Conservation (phyloP, 2,329 filamentous ascomycete genomes). For the Cladosporium sp. region DNA sequence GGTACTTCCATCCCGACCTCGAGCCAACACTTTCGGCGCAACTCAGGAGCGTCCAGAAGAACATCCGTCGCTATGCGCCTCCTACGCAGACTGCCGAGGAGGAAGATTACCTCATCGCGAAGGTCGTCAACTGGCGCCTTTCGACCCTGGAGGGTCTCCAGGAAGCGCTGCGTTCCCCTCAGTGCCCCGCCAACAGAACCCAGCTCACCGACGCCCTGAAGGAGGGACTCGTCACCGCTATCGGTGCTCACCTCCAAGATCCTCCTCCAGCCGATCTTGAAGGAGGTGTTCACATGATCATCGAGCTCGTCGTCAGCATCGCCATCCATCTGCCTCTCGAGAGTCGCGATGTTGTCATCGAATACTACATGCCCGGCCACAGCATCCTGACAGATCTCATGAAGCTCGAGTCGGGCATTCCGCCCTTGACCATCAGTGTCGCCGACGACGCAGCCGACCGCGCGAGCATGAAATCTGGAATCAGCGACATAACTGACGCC, state of each 20-base stretch:
- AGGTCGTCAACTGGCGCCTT: conserved; percentile 89
- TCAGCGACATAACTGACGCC: conserved; percentile 31
- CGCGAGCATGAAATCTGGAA: conserved; percentile 34
- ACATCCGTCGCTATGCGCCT: conserved; percentile 74
- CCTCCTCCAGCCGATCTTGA: conserved; percentile 79
- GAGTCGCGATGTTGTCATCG: conserved; percentile 82
- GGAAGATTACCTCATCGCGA: conserved; percentile 78
- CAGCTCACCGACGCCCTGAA: conserved; percentile 57
- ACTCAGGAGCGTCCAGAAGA: conserved; percentile 82
- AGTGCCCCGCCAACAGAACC: conserved; percentile 62
- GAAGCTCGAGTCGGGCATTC: conserved; percentile 68
- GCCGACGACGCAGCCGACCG: conserved; percentile 39
- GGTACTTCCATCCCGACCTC: conserved; percentile 86
- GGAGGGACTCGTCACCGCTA: conserved; percentile 62
- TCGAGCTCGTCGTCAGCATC: conserved; percentile 84
- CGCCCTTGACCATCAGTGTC: conserved; percentile 42
- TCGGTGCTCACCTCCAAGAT: conserved; percentile 71
- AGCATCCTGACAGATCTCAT: conserved; percentile 68
- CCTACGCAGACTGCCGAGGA: conserved; percentile 76
- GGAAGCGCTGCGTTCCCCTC: conserved; percentile 61
- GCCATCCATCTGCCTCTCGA: conserved; percentile 83
- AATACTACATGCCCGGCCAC: conserved; percentile 77
- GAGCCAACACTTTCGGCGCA: conserved; percentile 71
- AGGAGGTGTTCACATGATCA: conserved; percentile 84
- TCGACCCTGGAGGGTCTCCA: conserved; percentile 89